Base-by-base conservation (phyloP, 1,284 basidiomycete species). In the Trichosporon sp. region DNA sequence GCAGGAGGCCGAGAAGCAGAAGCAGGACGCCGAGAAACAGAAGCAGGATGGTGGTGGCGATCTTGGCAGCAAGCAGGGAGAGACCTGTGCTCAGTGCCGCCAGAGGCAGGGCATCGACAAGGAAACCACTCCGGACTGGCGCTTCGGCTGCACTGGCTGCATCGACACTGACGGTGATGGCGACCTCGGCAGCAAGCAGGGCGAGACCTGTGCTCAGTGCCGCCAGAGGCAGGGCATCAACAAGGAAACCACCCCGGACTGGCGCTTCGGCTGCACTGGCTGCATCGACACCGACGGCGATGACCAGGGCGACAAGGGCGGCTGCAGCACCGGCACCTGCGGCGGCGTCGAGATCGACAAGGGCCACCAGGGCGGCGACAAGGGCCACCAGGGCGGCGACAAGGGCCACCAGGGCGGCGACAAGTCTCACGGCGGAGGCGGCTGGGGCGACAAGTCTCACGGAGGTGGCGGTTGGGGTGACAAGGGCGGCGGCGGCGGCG, bases 1-100 rank as follows among this genome's bases (percentile, higher is more conserved):
- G 46, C 46, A 48, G 8, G 46, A 48, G n/a, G 46, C 51, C 51
- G 51, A 54, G 19, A 54, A 54, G 51, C 51, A 54, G 46, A 48
- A 48, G 46, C 46, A 48, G 46, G 46, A 48, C 16, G 46, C 46
- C 8, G 46, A 48, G 46, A 48, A 48, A 16, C 46, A 48, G 46
- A 16, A 48, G 46, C 46, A 48, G 46, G 46, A 19, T 2, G 46
- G 46, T 12, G 46, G 46, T 12, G 46, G 46, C n/a, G 46, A 19
- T 16, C 19, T 19, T 12, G 46, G 46, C 19, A 54, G 19, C 43
- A 46, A 46, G 43, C 14, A 46, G 16, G 43, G 43, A 2, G 43
- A 46, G 43, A 46, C 43, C 16, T 46, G 43, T n/a, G 43, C 14
- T 4, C 43, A 46, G 43, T 46, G 43, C 43, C 43, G 43, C 16